Conservation (phyloP, 768 basidiomycete genomes). For the Leucocoprinus birnbaumii region DNA sequence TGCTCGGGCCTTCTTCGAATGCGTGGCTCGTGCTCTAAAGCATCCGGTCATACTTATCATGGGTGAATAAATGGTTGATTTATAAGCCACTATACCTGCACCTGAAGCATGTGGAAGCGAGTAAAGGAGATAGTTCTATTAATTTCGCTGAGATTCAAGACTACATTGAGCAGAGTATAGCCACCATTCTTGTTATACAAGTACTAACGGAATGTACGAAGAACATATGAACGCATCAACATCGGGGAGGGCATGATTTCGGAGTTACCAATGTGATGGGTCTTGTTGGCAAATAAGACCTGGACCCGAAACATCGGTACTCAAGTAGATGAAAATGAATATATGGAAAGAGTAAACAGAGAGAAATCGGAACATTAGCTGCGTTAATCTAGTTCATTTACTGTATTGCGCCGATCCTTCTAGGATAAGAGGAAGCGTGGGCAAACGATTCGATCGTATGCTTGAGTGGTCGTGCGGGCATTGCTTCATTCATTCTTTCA, state of each 20-base stretch:
- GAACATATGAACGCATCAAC: constrained; percentile 1
- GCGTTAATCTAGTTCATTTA: constrained; percentile 3
- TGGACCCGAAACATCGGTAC: constrained; percentile 6
- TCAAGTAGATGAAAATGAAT: background rate
- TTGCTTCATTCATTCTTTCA: too few species aligned
- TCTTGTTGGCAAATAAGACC: constrained; percentile 1
- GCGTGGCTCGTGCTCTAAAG: too few species aligned
- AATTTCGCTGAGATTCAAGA: background rate
- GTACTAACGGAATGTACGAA: background rate
- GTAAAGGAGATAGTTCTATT: background rate
- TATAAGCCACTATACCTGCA: background rate
- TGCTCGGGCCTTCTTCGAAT: too few species aligned
- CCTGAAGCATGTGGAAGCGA: background rate
- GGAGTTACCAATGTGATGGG: constrained; percentile 11
- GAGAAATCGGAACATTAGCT: background rate
- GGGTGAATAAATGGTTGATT: background rate
- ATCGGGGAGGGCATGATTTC: background rate
- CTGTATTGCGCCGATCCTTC: background rate
- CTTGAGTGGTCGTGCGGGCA: too few species aligned
- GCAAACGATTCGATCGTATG: background rate
- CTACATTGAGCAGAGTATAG: background rate
- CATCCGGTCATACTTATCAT: too few species aligned
- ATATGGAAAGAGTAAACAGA: background rate
- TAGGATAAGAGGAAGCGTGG: background rate
- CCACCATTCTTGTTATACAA: background rate